Base-by-base conservation (phyloP, 2,329 filamentous ascomycete species). In the Nannizzia gypsea region DNA sequence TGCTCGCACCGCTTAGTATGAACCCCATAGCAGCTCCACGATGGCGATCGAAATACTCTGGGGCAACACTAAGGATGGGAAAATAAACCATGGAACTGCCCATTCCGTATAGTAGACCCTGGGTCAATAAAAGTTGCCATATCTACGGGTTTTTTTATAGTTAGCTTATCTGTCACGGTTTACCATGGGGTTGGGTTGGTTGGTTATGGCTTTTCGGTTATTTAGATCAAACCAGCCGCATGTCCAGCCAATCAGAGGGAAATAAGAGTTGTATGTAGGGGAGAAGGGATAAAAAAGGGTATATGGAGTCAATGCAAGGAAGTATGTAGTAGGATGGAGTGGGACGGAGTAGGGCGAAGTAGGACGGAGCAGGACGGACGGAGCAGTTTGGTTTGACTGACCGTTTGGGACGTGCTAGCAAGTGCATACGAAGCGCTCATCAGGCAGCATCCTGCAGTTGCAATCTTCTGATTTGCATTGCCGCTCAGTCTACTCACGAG, bases 401-500 rank as follows among this genome's bases (percentile, higher is more conserved):
- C 60, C 31, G 26, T 56, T 17, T 34, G 50, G 52, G 44, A 57
- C 6, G 59, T 58, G 26, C 61, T 55, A 11, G 61, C 61, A 58
- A 63, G 61, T 13, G 56, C 57, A 59, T 58, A 63, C n/a, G 57
- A 42, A 57, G 69, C 62, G 62, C 69, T 72, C 8, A 77, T 77
- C 38, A 79, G 66, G n/a, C 71, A 63, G 61, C 79, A 76, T 0
- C 77, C 77, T 4, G 67, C 58, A 31, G 70, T 62, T 3, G 75
- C 66, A 6, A 77, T 78, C 42, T 79, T 71, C 1, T 67, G 68
- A 57, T 71, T 67, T 3, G 69, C 68, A 58, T 73, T 61, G 11
- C 60, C 66, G 62, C 74, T 72, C 11, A 76, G 69, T 3, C 77
- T 72, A 6, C 75, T 71, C 64, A 80, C 75, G 26, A 79, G 64